Conservation (phyloP, 345 rosid species). For the Rhodomyrtus tomentosa region DNA sequence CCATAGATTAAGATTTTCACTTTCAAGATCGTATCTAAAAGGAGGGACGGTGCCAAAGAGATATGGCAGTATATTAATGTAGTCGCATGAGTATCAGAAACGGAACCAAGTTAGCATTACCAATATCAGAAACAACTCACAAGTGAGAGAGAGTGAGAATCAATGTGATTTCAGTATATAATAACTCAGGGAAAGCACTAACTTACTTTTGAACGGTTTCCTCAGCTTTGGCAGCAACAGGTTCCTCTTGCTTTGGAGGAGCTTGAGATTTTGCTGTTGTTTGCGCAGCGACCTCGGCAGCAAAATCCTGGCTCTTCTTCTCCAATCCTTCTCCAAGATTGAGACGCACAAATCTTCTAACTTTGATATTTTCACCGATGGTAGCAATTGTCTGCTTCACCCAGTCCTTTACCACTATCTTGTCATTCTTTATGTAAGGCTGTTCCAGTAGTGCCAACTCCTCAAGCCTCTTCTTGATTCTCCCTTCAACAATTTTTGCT, state of each 20-base stretch:
- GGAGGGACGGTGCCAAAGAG: background rate
- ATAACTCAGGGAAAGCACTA: background rate
- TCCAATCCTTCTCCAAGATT: slow-evolving; percentile 92
- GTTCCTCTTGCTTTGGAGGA: slow-evolving; percentile 36
- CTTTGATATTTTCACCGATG: slow-evolving; percentile 88
- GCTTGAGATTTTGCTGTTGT: slow-evolving; percentile 48
- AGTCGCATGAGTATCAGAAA: background rate
- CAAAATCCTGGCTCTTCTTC: slow-evolving; percentile 91
- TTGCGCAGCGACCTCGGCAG: slow-evolving; percentile 97
- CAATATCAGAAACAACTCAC: background rate
- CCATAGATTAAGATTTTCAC: background rate
- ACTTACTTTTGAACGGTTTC: slow-evolving; percentile 54
- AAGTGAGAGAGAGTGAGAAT: background rate
- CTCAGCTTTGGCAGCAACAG: slow-evolving; percentile 38
- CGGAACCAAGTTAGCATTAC: background rate
- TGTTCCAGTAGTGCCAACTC: slow-evolving; percentile 90
- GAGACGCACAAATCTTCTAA: slow-evolving; percentile 69
- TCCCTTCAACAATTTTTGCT: slow-evolving; percentile 82
- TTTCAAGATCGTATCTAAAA: background rate
- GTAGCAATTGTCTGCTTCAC: slow-evolving; percentile 91
- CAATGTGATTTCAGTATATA: background rate
- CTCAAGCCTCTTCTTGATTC: slow-evolving; percentile 80
- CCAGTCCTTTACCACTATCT: slow-evolving; percentile 74
- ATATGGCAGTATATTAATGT: background rate
- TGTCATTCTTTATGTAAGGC: slow-evolving; percentile 86